phyloP scores from a whole-genome alignment of 495 filamentous ascomycete genomes.

The Talaromyces wortmannii region DNA sequence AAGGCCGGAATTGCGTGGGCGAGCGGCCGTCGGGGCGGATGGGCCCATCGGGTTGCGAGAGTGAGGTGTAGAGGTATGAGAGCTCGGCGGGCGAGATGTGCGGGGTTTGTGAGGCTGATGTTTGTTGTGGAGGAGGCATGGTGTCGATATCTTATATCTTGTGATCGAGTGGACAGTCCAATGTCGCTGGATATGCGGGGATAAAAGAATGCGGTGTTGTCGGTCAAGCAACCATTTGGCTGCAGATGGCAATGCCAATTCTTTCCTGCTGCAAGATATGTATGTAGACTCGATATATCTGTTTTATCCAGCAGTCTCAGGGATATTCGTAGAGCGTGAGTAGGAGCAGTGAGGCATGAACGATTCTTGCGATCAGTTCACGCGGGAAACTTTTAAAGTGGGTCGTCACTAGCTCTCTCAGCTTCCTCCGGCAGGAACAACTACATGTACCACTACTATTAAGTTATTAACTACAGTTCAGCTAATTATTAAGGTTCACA shows the following conservation, averaged over 20 bases:
- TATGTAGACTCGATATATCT: too few species aligned
- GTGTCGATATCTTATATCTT: neutral
- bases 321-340: neutral
- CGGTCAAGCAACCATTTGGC: too few species aligned
- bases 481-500: too few species aligned
- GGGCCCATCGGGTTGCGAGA: conserved; percentile 63
- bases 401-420: conserved; percentile 25
- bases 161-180: neutral
- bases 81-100: conserved; percentile 93
- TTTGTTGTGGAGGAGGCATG: conserved; percentile 37
- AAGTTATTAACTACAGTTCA: too few species aligned
- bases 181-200: neutral
- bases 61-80: conserved; percentile 88
- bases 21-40: conserved; percentile 85
- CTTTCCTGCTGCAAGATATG: too few species aligned
- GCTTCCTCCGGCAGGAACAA: too few species aligned
- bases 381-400: conserved; percentile 27
- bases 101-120: conserved; percentile 39
- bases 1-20: conserved; percentile 80
- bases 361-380: conserved; percentile 6
- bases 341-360: conserved; percentile 11
- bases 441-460: too few species aligned
- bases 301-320: too few species aligned
- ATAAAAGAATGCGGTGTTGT: neutral
- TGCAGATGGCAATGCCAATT: too few species aligned